A percentile compares a stretch with the other conserved stretches of the same genome.
phyloP scores from a whole-genome alignment of 2,329 filamentous ascomycete genomes.

The Ophiostoma himal-ulmi region DNA sequence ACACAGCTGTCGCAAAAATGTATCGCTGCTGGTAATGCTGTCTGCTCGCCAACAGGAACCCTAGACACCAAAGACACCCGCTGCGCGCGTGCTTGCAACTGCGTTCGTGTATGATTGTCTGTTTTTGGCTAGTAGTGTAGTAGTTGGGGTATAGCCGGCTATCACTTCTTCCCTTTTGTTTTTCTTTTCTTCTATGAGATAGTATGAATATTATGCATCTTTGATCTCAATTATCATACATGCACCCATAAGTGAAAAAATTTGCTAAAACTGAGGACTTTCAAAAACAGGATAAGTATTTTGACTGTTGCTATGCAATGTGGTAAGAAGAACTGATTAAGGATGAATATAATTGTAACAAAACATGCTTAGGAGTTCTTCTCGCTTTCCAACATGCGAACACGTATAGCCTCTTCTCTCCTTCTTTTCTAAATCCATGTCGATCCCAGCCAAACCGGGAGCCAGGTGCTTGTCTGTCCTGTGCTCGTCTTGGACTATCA shows the following conservation, averaged over 20 bases:
- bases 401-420: constrained; percentile 19
- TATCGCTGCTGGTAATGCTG: constrained; percentile 6
- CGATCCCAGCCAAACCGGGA: not conserved
- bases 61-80: not conserved
- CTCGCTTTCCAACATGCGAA: constrained; percentile 29
- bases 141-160: not conserved
- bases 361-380: not conserved
- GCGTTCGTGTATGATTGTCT: not conserved
- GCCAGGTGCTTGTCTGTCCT: not conserved
- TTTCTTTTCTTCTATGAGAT: not conserved
- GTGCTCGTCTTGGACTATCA: not conserved
- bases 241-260: not conserved
- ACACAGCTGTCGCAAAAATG: constrained; percentile 5
- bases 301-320: not conserved
- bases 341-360: not conserved
- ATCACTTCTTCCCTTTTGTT: not conserved
- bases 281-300: too few species aligned
- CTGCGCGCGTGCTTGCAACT: constrained; percentile 11
- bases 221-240: not conserved
- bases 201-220: not conserved
- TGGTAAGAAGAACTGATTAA: not conserved
- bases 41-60: not conserved
- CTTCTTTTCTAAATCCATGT: not conserved
- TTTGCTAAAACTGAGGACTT: not conserved
- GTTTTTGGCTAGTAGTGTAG: not conserved